These are phyloP conservation scores for Globisporangium heterothallicum DNA, from an alignment of 352 stramenopile genomes.

Conservation along the genomic window DNA sequence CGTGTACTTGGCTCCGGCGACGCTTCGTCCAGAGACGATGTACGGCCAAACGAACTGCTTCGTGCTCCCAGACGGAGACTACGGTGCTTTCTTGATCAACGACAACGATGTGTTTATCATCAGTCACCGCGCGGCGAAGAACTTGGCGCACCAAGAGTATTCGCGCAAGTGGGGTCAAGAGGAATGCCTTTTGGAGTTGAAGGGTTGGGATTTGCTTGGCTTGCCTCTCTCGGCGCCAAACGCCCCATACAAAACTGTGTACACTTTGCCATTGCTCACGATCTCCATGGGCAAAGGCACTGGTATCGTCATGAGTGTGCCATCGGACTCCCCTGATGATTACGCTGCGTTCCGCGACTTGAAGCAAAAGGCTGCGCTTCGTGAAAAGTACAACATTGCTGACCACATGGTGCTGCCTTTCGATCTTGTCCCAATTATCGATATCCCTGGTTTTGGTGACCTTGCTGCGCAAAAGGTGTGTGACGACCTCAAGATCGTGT, in stretches of 20 bases:
- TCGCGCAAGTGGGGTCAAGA: conserved; percentile 86
- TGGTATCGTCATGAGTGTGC: conserved; percentile 98
- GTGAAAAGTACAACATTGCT: conserved; percentile 97
- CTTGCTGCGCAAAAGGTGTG: conserved; percentile 94
- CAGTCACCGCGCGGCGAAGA: conserved; percentile 89
- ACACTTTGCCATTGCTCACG: conserved; percentile 98
- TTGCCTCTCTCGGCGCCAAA: conserved; percentile 94
- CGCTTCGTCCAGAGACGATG: conserved; percentile 99
- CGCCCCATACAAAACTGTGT: conserved; percentile 97
- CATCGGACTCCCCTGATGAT: conserved; percentile 98
- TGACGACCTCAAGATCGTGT: conserved; percentile 97
- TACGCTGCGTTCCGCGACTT: conserved; percentile 98
- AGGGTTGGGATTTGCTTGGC: conserved; percentile 96
- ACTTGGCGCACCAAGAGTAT: conserved; percentile 94
- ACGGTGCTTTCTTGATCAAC: conserved; percentile 96
- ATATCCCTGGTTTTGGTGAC: conserved; percentile 98
- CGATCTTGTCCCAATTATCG: conserved; percentile 99
- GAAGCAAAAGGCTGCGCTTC: conserved; percentile 97
- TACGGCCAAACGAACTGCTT: conserved; percentile 99
- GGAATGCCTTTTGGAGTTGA: conserved; percentile 88
- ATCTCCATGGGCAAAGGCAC: conserved; percentile 99
- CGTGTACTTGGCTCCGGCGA: conserved; percentile 97
- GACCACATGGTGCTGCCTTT: conserved; percentile 98
- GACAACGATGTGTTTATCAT: conserved; percentile 96
- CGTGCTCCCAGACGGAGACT: conserved; percentile 97